Evolutionary conservation across 441 rosid genomes (phyloP).

Genomic region (Adansonia grandidieri): DNA sequence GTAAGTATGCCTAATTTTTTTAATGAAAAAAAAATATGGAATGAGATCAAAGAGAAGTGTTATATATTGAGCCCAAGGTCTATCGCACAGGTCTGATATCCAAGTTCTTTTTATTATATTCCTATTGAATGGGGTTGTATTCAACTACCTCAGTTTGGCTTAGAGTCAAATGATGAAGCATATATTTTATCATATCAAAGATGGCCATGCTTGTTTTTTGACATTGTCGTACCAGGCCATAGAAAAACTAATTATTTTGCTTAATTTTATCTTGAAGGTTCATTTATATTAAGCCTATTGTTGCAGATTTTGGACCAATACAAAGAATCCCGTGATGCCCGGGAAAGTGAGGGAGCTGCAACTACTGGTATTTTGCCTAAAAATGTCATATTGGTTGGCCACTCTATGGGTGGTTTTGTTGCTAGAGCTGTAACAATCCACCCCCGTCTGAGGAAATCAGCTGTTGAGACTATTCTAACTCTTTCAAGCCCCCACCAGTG

Average conservation of each 20-base stretch:
- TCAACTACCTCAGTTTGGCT: not conserved
- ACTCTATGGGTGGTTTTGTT: conserved; percentile 99
- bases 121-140: not conserved
- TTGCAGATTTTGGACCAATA: conserved; percentile 90
- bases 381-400: conserved; percentile 94
- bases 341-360: conserved; percentile 80
- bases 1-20: not conserved
- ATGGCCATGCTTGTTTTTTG: conserved; percentile 6
- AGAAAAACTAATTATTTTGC: conserved; percentile 9
- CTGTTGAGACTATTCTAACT: conserved; percentile 86
- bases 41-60: not conserved
- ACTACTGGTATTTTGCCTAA: conserved; percentile 65
- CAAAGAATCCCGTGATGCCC: conserved; percentile 68
- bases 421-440: conserved; percentile 95
- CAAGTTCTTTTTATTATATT: not conserved
- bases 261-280: conserved; percentile 14
- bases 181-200: not conserved
- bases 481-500: conserved; percentile 98
- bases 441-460: conserved; percentile 75
- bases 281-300: not conserved
- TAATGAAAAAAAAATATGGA: not conserved
- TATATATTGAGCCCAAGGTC: conserved; percentile 6
- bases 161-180: not conserved
- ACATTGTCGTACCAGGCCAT: not conserved
- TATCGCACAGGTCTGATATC: not conserved